A percentile compares a stretch with the other conserved stretches of the same genome.
Evolutionary conservation across 306 rosid species (phyloP).

Genomic region (Rubus idaeus): DNA sequence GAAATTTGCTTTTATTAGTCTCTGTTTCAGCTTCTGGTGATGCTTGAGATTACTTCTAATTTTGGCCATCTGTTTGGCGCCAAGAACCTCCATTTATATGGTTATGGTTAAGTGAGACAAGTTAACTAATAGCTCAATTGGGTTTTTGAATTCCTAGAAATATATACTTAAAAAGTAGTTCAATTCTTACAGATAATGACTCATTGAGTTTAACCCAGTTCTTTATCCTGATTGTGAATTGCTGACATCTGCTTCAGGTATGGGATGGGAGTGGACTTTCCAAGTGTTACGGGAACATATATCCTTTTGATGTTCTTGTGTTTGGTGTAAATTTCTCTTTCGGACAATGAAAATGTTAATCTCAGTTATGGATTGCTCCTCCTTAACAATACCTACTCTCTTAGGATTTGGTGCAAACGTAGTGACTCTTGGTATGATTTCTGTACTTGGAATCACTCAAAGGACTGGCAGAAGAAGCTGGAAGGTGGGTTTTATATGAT

Average conservation of each 20-base stretch:
- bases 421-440: constrained; percentile 51
- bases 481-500: constrained; percentile 41
- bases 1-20: neutral
- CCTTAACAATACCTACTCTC: constrained; percentile 61
- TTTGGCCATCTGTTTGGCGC: neutral
- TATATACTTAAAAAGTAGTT: neutral
- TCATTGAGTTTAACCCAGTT: neutral
- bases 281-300: constrained; percentile 69
- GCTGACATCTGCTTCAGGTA: constrained; percentile 43
- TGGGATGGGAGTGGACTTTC: constrained; percentile 71
- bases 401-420: constrained; percentile 69
- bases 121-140: neutral
- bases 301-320: constrained; percentile 50
- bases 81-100: neutral
- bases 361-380: constrained; percentile 27
- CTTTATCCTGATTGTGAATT: constrained; percentile 2
- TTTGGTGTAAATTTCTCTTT: constrained; percentile 17
- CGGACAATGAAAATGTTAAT: neutral
- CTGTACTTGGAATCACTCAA: constrained; percentile 43
- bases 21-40: neutral
- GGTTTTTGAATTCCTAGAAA: neutral
- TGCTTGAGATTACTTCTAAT: neutral
- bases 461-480: constrained; percentile 31
- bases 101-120: no score
- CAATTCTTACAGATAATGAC: no score